A percentile compares a stretch with the other conserved stretches of the same genome.
phyloP scores from a whole-genome alignment of 176 grass and related monocot genomes.

The Avena sativa region DNA sequence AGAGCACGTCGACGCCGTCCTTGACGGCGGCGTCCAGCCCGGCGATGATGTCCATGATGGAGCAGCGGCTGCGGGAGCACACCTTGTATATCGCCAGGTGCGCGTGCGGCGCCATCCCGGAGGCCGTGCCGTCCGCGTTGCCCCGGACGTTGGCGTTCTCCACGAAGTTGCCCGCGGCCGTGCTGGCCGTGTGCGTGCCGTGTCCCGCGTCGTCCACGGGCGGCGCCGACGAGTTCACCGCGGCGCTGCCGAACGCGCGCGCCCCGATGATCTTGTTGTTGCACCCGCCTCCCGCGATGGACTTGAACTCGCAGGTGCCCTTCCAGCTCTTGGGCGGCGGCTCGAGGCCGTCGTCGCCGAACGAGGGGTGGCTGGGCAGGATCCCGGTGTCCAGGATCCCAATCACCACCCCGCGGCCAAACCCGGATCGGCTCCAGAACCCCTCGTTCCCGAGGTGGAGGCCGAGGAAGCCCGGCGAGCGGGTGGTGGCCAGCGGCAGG shows the following conservation, averaged over 20 bases:
- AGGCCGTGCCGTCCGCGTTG: slow-evolving; percentile 79
- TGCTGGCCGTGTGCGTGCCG: slow-evolving; percentile 87
- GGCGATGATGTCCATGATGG: slow-evolving; percentile 78
- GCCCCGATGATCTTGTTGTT: slow-evolving; percentile 89
- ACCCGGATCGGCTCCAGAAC: slow-evolving; percentile 68
- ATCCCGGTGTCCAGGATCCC: slow-evolving; percentile 84
- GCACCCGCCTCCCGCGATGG: slow-evolving; percentile 49
- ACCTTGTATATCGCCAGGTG: slow-evolving; percentile 88
- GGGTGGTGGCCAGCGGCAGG: slow-evolving; percentile 71
- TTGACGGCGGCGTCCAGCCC: slow-evolving; percentile 72
- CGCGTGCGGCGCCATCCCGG: slow-evolving; percentile 89
- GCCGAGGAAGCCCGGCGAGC: slow-evolving; percentile 84
- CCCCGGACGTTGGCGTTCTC: slow-evolving; percentile 71
- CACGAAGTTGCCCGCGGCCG: slow-evolving; percentile 83
- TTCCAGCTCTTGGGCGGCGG: slow-evolving; percentile 66
- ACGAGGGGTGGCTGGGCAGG: slow-evolving; percentile 79
- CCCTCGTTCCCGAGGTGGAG: slow-evolving; percentile 59
- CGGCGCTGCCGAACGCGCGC: slow-evolving; percentile 66
- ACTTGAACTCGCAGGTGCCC: slow-evolving; percentile 72
- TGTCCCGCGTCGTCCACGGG: slow-evolving; percentile 74
- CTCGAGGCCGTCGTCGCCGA: slow-evolving; percentile 66
- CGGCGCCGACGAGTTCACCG: slow-evolving; percentile 59
- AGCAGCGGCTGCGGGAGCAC: slow-evolving; percentile 67
- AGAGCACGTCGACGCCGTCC: slow-evolving; percentile 79
- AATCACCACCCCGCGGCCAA: slow-evolving; percentile 68